Evolutionary conservation across 768 basidiomycete genomes (phyloP), one percentile per base, ranked within the genome.

Genomic region (Phylloporus sp.): DNA sequence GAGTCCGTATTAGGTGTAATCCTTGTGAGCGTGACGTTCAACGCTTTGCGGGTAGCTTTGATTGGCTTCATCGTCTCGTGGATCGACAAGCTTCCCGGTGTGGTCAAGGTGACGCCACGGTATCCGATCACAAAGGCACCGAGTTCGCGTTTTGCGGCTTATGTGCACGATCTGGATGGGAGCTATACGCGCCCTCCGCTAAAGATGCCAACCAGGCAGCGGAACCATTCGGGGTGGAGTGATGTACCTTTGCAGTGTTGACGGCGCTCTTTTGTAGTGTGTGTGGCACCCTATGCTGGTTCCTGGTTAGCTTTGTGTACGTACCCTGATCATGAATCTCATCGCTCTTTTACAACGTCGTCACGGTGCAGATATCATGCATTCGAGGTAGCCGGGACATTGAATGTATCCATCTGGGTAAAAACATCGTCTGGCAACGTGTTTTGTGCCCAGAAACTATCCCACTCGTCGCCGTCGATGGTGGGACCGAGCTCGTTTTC

Each of bases 391-490:
- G 55, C 8, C 23, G 27, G 40, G 41, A 47, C 27, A 45, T 35
- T 22, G 16, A 39, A 24, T 11, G 50, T n/a, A 38, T 60, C 58
- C 44, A 58, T 24, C 56, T 56, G 60, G 44, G 45, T 52, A 32
- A 71, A 70, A 35, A 66, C 59, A 38, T 73, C 73, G n/a, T 75
- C 72, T 24, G 73, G 68, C 40, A 76, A 63, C 22, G 70, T 62
- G 43, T 78, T 73, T 29, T 68, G 64, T 38, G 66, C 70, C 76
- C 76, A 79, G 49, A 72, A 76, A 46, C 54, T 59, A 18, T 79
- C 76, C 79, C 80, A 80, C 52, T 80, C 76, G 53, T 79, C 76
- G 39, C 69, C 65, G 9, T 50, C 53, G 6, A 45, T 52, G 10
- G 35, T 27, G 7, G 53, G 59, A 23, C 64, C 63, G 9, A 62